These are phyloP conservation scores for Vitis hybrid DNA, from an alignment of 177 flowering plant genomes.

Conservation along the genomic window DNA sequence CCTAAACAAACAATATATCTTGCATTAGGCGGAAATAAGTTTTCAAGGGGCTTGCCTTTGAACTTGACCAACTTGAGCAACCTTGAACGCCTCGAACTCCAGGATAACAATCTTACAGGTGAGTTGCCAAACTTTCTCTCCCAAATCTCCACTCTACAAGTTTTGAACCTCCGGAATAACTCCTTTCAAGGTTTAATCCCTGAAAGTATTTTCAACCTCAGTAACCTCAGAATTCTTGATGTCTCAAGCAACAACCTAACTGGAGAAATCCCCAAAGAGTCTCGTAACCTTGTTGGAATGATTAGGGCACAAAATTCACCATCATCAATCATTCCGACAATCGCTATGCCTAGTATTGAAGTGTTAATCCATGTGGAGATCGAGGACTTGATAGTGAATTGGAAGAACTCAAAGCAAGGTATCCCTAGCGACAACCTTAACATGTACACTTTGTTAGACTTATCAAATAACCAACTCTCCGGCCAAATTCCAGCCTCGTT, in stretches of 20 bases:
- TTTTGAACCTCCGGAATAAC: constrained; percentile 40
- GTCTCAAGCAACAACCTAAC: constrained; percentile 37
- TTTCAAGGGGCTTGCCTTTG: constrained; percentile 42
- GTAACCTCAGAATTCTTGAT: constrained; percentile 45
- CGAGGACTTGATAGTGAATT: constrained; percentile 25
- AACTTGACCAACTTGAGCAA: constrained; percentile 28
- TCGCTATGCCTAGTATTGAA: no score
- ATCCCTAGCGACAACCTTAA: constrained; percentile 32
- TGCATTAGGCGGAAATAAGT: constrained; percentile 36
- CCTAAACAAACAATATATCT: constrained; percentile 23
- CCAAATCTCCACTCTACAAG: constrained; percentile 37
- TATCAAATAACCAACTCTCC: constrained; percentile 39
- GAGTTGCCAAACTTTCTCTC: constrained; percentile 34
- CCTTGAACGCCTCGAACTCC: constrained; percentile 50
- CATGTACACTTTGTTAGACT: constrained; percentile 43
- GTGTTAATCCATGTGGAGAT: constrained; percentile 5
- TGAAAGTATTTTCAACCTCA: constrained; percentile 23
- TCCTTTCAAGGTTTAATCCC: constrained; percentile 40
- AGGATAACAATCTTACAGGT: constrained; percentile 43
- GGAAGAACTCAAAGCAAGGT: constrained; percentile 57
- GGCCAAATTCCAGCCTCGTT: constrained; percentile 40
- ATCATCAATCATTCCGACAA: neutral
- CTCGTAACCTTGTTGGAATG: constrained; percentile 46
- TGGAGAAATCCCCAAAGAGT: constrained; percentile 32
- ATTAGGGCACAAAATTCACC: constrained; percentile 16